A percentile compares a stretch with the other conserved stretches of the same genome.
Evolutionary conservation across 2,329 filamentous ascomycete genomes (phyloP).

Genomic region (Raffaelea ambrosiae): DNA sequence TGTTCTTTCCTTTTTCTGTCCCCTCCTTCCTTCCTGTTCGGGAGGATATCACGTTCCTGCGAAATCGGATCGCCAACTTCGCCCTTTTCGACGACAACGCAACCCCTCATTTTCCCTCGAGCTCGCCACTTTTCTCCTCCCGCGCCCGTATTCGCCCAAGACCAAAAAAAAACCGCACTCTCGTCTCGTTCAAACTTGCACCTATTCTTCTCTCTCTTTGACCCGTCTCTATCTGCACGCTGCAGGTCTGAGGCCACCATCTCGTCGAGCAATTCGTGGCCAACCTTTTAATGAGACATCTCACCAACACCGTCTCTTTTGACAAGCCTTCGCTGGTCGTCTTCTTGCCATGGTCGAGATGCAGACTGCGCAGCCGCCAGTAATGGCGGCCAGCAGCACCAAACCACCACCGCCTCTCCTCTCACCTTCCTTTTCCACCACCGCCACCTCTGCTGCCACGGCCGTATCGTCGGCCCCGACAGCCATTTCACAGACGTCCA

Average conservation of each 20-base stretch:
- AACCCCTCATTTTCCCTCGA: background rate
- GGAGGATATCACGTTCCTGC: background rate
- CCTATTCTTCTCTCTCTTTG: no score
- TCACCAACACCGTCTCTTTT: no score
- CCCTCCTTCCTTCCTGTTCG: background rate
- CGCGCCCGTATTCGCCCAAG: no score
- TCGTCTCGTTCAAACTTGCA: no score
- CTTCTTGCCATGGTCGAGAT: slow-evolving; percentile 15
- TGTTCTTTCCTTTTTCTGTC: background rate
- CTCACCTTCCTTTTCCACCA: slow-evolving; percentile 1
- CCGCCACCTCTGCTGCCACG: background rate
- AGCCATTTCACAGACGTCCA: slow-evolving; percentile 12
- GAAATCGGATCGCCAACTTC: background rate
- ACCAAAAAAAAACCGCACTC: no score
- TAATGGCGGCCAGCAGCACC: slow-evolving; percentile 12
- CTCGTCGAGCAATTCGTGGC: no score
- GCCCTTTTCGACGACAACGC: background rate
- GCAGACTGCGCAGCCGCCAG: slow-evolving; percentile 15
- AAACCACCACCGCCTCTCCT: slow-evolving; percentile 4
- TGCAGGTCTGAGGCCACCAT: no score
- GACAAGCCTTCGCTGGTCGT: no score
- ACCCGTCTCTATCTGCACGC: no score
- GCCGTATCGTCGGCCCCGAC: slow-evolving; percentile 1
- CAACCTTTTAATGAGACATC: no score
- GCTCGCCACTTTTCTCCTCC: background rate